A percentile compares a stretch with the other conserved stretches of the same genome.
Conservation (phyloP, 306 rosid species). For the Trifolium repens region DNA sequence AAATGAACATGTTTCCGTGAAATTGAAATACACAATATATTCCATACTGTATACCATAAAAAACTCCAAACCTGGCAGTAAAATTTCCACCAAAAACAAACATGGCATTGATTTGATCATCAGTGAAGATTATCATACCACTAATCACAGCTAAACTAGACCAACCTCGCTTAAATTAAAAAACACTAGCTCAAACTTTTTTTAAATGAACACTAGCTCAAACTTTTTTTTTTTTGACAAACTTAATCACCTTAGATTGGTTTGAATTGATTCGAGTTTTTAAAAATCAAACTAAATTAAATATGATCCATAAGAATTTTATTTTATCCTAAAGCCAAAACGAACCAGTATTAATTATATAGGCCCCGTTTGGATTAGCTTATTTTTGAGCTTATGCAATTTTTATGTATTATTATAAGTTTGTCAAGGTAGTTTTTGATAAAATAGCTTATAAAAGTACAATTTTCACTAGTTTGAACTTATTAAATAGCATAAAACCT, state of each 20-base stretch:
- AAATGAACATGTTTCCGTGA: conserved; percentile 24
- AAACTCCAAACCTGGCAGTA: neutral
- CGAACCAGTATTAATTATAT: neutral
- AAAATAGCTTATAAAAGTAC: too few species aligned
- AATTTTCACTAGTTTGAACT: too few species aligned
- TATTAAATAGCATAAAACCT: too few species aligned
- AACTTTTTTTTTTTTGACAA: too few species aligned
- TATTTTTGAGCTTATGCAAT: too few species aligned
- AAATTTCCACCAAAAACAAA: neutral
- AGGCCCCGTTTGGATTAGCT: too few species aligned
- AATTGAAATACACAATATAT: conserved; percentile 34
- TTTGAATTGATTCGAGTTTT: neutral
- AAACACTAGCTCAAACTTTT: neutral
- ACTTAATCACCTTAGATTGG: neutral
- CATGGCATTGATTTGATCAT: neutral
- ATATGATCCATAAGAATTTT: neutral
- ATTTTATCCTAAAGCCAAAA: neutral
- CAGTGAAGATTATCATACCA: neutral
- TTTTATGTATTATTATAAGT: too few species aligned
- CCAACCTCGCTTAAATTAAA: neutral
- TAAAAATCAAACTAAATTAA: neutral
- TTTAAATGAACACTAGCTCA: neutral
- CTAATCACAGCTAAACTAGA: neutral
- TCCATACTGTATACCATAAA: neutral
- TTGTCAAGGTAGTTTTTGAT: too few species aligned